phyloP scores from a whole-genome alignment of 1,284 basidiomycete genomes.

The Marasmius sp. region DNA sequence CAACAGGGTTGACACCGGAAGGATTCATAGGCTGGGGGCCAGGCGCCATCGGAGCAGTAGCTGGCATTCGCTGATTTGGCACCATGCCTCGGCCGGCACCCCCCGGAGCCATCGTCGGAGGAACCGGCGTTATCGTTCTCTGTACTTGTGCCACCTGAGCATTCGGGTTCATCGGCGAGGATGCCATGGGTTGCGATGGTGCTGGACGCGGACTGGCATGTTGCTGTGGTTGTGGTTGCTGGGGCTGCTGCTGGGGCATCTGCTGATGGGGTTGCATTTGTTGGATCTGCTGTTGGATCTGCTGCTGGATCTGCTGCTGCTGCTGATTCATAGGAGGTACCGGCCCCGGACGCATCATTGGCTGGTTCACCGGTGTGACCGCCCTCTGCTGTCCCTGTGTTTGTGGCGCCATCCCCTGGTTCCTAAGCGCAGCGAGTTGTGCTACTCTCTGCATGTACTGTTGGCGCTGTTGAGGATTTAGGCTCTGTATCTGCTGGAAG shows the following conservation, averaged over 20 bases:
- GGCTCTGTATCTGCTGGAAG: background rate
- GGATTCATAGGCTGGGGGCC: slow-evolving; percentile 13
- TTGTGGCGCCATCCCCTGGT: slow-evolving; percentile 2
- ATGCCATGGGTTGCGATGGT: slow-evolving; percentile 18
- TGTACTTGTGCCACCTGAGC: slow-evolving; percentile 3
- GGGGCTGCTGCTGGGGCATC: slow-evolving; percentile 7
- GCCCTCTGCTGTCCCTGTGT: slow-evolving; percentile 19
- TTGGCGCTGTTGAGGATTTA: background rate
- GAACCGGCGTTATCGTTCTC: slow-evolving; percentile 10
- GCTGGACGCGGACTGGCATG: slow-evolving; percentile 15
- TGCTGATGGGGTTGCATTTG: slow-evolving; percentile 20
- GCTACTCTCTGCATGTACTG: background rate
- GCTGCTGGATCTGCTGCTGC: slow-evolving; percentile 16
- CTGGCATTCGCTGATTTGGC: slow-evolving; percentile 16
- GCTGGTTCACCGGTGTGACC: background rate
- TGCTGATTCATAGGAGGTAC: background rate
- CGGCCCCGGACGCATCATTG: background rate
- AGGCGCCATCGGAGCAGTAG: slow-evolving; percentile 25
- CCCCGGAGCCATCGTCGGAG: background rate
- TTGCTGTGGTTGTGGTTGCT: slow-evolving; percentile 22
- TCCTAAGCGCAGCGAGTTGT: background rate
- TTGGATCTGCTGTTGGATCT: slow-evolving; percentile 17
- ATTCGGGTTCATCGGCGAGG: slow-evolving; percentile 5
- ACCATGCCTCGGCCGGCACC: slow-evolving; percentile 16
- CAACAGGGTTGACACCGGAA: background rate